phyloP scores from a whole-genome alignment of 179 eudicot genomes.

The Spergularia azorica region DNA sequence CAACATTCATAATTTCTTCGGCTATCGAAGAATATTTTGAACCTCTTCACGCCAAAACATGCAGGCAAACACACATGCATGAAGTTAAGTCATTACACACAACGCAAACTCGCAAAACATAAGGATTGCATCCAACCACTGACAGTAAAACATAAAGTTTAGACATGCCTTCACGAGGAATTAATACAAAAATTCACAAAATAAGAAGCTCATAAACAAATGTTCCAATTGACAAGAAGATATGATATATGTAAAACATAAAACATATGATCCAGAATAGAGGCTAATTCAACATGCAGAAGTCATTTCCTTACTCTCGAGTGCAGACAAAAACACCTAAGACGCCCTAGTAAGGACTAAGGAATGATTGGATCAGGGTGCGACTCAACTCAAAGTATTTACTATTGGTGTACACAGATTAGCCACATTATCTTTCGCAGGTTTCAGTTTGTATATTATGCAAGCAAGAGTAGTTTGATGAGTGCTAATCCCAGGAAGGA shows the following conservation, averaged over 20 bases:
- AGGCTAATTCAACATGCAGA: neutral
- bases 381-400: too few species aligned
- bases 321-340: too few species aligned
- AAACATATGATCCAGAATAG: neutral
- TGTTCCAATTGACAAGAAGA: slow-evolving; percentile 2
- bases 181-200: neutral
- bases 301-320: neutral
- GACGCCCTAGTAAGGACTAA: too few species aligned
- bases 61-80: slow-evolving; percentile 74
- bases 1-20: slow-evolving; percentile 67
- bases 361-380: too few species aligned
- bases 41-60: slow-evolving; percentile 73
- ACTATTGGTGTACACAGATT: too few species aligned
- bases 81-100: slow-evolving; percentile 55
- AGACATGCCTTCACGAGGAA: slow-evolving; percentile 3
- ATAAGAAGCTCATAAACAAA: neutral
- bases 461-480: too few species aligned
- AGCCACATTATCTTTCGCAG: neutral
- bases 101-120: slow-evolving; percentile 19
- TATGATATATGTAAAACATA: neutral
- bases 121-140: slow-evolving; percentile 8
- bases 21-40: slow-evolving; percentile 69
- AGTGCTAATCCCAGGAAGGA: too few species aligned
- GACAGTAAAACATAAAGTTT: neutral
- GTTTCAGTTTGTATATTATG: neutral